phyloP scores from a whole-genome alignment of 1,284 basidiomycete species.

The Austroboletus niveus region DNA sequence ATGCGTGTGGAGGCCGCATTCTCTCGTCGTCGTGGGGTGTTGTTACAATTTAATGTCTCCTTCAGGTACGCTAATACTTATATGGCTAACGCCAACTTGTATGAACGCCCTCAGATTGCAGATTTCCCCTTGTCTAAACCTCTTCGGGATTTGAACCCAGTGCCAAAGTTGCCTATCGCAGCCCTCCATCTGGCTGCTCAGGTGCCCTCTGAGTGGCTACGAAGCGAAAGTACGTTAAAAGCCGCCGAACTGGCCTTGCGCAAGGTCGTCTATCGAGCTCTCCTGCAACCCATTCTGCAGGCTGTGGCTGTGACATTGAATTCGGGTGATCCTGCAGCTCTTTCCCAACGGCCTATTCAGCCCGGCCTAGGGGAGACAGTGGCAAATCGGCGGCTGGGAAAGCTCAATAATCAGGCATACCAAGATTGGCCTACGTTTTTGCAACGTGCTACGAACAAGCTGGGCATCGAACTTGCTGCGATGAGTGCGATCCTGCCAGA shows the following conservation, averaged over 20 bases:
- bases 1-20: conserved; percentile 38
- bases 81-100: not conserved
- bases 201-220: conserved; percentile 42
- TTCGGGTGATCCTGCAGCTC: not conserved
- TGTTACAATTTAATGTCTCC: conserved; percentile 50
- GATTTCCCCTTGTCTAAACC: conserved; percentile 42
- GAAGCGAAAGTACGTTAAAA: conserved; percentile 18
- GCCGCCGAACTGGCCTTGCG: conserved; percentile 46
- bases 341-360: conserved; percentile 13
- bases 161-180: conserved; percentile 22
- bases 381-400: conserved; percentile 45
- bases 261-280: conserved; percentile 66
- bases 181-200: conserved; percentile 61
- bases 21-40: conserved; percentile 47
- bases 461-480: conserved; percentile 33
- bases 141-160: conserved; percentile 22
- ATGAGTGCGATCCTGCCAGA: conserved; percentile 25
- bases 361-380: conserved; percentile 34
- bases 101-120: conserved; percentile 16
- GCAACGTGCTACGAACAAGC: conserved; percentile 34
- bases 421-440: conserved; percentile 47
- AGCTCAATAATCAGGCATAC: conserved; percentile 46
- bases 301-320: conserved; percentile 1
- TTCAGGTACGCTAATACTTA: conserved; percentile 34
- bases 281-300: conserved; percentile 37